A percentile compares a stretch with the other conserved stretches of the same genome.
These are phyloP conservation scores for Castanospermum australe DNA, from an alignment of 306 rosid genomes.

Conservation along the genomic window DNA sequence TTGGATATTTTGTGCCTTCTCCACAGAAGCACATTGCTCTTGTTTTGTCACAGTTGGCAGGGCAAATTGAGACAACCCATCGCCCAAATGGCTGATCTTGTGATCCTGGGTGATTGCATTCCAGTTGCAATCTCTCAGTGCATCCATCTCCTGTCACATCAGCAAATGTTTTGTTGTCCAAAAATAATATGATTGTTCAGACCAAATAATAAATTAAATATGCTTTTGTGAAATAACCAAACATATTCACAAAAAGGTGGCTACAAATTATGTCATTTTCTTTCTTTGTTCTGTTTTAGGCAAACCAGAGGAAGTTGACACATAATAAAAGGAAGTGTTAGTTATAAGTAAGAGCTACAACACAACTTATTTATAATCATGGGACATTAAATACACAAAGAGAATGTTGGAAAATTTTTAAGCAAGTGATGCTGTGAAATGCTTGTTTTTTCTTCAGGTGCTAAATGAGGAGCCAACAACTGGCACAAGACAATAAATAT, in stretches of 20 bases:
- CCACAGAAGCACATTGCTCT: conserved; percentile 99
- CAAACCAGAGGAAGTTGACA: not conserved
- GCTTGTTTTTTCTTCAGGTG: not conserved
- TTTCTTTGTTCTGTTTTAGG: not conserved
- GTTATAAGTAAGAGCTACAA: conserved; percentile 12
- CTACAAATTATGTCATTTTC: not conserved
- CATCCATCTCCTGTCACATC: conserved; percentile 77
- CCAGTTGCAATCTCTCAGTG: conserved; percentile 57
- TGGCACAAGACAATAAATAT: not conserved
- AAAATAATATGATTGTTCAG: conserved; percentile 22
- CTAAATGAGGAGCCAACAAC: not conserved
- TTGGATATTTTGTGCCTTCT: conserved; percentile 91
- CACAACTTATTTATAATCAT: not conserved
- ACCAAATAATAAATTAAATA: not conserved
- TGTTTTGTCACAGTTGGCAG: conserved; percentile 85
- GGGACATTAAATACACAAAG: not conserved
- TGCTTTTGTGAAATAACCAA: not conserved
- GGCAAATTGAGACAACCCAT: conserved; percentile 94
- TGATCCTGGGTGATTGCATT: conserved; percentile 68
- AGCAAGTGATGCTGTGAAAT: not conserved
- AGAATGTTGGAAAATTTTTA: not conserved
- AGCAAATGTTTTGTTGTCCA: not conserved
- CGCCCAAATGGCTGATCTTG: conserved; percentile 67
- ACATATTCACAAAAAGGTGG: conserved; percentile 20
- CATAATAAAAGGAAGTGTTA: not conserved